These are phyloP conservation scores for Apophysomyces trapeziformis DNA, from an alignment of 371 early-diverging fungal species.

Conservation along the genomic window DNA sequence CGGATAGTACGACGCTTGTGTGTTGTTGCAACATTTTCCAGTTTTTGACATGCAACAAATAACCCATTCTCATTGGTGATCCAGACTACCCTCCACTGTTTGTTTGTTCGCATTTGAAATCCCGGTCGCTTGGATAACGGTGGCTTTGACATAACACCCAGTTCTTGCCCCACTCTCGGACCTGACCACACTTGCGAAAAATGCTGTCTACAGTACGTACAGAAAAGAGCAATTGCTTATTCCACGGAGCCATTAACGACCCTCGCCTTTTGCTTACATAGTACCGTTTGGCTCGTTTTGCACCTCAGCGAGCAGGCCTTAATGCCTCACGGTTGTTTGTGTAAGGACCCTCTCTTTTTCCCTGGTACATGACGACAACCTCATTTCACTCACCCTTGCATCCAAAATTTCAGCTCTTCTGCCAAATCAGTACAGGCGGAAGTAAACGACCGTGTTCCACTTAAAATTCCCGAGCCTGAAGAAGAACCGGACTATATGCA, in stretches of 20 bases:
- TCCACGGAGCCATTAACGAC: background rate
- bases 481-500: background rate
- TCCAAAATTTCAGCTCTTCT: background rate
- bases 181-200: background rate
- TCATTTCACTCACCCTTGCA: background rate
- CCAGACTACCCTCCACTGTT: no score
- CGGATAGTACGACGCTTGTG: no score
- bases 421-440: constrained; percentile 3
- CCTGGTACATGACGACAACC: background rate
- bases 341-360: background rate
- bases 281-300: constrained; percentile 1
- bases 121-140: background rate
- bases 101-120: no score
- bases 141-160: background rate
- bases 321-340: background rate
- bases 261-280: background rate
- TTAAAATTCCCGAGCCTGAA: constrained; percentile 3
- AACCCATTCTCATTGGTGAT: no score
- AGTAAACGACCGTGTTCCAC: background rate
- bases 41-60: no score
- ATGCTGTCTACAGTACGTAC: constrained; percentile 6
- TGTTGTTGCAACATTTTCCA: no score
- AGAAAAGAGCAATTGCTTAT: background rate
- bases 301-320: background rate
- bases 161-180: background rate